These are phyloP conservation scores for Phoma sp. DNA, from an alignment of 2,329 filamentous ascomycete species.

Conservation along the genomic window DNA sequence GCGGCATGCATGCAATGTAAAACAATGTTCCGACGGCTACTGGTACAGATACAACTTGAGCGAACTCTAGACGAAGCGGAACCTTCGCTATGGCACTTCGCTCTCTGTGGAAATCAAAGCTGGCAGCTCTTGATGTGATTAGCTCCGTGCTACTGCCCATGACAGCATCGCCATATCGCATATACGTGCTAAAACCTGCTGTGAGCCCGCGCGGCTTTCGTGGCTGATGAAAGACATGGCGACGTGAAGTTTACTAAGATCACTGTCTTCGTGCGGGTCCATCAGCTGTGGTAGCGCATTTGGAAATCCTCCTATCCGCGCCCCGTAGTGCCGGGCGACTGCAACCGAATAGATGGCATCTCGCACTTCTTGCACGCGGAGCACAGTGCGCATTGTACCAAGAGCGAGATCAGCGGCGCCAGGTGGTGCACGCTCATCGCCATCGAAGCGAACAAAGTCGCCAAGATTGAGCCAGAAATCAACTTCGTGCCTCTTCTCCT, in stretches of 20 bases:
- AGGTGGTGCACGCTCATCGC: slow-evolving; percentile 63
- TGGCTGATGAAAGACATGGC: slow-evolving; percentile 57
- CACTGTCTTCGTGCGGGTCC: slow-evolving; percentile 42
- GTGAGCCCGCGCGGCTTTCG: slow-evolving; percentile 53
- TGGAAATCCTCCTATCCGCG: slow-evolving; percentile 58
- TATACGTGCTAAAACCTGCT: slow-evolving; percentile 56
- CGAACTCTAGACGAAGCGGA: background rate
- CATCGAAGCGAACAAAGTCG: slow-evolving; percentile 70
- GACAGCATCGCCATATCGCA: slow-evolving; percentile 57
- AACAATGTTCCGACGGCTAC: slow-evolving; percentile 11
- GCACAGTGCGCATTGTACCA: slow-evolving; percentile 67
- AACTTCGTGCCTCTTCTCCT: slow-evolving; percentile 58
- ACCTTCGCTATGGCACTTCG: too few relatives aligned
- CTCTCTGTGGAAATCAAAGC: background rate
- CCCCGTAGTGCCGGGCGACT: slow-evolving; percentile 75
- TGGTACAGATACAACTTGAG: slow-evolving; percentile 11
- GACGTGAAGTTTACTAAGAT: slow-evolving; percentile 53
- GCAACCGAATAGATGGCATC: slow-evolving; percentile 91
- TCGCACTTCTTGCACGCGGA: slow-evolving; percentile 83
- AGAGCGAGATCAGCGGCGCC: slow-evolving; percentile 71
- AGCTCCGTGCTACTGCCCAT: slow-evolving; percentile 46
- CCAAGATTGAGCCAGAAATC: slow-evolving; percentile 85
- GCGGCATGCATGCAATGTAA: slow-evolving; percentile 18
- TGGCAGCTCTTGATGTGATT: background rate
- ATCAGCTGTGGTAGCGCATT: slow-evolving; percentile 43